A percentile compares a stretch with the other conserved stretches of the same genome.
phyloP scores from a whole-genome alignment of 1,139 yeast species.

The Debaryomyces fabryi region DNA sequence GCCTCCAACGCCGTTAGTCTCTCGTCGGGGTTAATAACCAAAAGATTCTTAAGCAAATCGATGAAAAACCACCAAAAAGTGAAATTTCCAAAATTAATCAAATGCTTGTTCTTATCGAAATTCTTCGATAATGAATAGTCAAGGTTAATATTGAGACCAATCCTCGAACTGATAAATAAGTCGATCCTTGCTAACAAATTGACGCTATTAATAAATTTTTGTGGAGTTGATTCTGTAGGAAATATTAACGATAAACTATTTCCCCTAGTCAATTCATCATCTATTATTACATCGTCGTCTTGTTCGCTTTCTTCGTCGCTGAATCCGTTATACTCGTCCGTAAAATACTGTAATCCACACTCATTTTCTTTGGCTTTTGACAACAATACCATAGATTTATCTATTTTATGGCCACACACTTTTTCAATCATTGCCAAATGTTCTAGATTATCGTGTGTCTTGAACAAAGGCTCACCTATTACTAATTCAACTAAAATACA shows the following conservation, averaged over 20 bases:
- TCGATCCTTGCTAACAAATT: slow-evolving; percentile 55
- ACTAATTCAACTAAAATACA: slow-evolving; percentile 89
- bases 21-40: slow-evolving; percentile 64
- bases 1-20: slow-evolving; percentile 72
- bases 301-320: slow-evolving; percentile 20
- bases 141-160: slow-evolving; percentile 46
- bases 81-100: slow-evolving; percentile 54
- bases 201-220: slow-evolving; percentile 56
- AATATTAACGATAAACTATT: slow-evolving; percentile 35
- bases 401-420: slow-evolving; percentile 53
- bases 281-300: slow-evolving; percentile 33
- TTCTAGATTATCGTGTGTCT: slow-evolving; percentile 91
- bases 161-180: slow-evolving; percentile 41
- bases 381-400: slow-evolving; percentile 38
- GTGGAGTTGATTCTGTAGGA: slow-evolving; percentile 42
- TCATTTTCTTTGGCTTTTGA: slow-evolving; percentile 44
- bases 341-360: slow-evolving; percentile 46
- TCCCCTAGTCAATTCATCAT: slow-evolving; percentile 29
- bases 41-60: slow-evolving; percentile 62
- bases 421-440: slow-evolving; percentile 95
- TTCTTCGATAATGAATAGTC: slow-evolving; percentile 45
- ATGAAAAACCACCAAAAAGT: slow-evolving; percentile 78
- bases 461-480: slow-evolving; percentile 94
- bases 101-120: slow-evolving; percentile 42
- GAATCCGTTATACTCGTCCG: slow-evolving; percentile 25